phyloP scores from a whole-genome alignment of 306 rosid species.

The Morella rubra region DNA sequence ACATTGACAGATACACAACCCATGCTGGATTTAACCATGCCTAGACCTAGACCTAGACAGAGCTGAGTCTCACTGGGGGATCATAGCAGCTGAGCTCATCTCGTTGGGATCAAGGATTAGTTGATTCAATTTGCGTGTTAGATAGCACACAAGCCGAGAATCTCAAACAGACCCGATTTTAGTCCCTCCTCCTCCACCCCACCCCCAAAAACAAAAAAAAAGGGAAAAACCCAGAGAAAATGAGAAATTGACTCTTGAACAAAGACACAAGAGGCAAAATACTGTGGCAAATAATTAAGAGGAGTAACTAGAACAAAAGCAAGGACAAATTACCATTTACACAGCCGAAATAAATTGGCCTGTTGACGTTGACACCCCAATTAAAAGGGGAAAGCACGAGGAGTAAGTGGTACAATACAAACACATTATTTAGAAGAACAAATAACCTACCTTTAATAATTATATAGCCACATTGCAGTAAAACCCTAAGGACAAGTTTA shows the following conservation, averaged over 20 bases:
- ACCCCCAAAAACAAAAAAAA: too few species aligned
- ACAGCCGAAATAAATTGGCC: neutral
- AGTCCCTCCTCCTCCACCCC: too few species aligned
- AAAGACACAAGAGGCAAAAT: neutral
- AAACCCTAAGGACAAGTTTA: neutral
- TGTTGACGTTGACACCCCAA: neutral
- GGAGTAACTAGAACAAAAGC: neutral
- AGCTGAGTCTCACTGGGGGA: neutral
- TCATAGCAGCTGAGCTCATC: neutral
- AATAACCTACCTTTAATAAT: slow-evolving; percentile 18
- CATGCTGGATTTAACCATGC: neutral
- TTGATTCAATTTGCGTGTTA: neutral
- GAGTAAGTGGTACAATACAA: slow-evolving; percentile 7
- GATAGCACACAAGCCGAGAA: neutral
- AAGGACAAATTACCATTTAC: neutral
- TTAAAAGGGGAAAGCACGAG: neutral
- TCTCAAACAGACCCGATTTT: too few species aligned
- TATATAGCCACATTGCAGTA: slow-evolving; percentile 6
- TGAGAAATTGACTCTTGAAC: neutral
- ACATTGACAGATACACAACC: neutral
- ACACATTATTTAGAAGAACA: slow-evolving; percentile 15
- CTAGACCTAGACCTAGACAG: neutral
- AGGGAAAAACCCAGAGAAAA: too few species aligned
- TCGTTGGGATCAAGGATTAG: neutral
- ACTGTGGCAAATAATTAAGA: neutral